Evolutionary conservation across 768 basidiomycete genomes (phyloP).

Genomic region (Podaxis sp.): DNA sequence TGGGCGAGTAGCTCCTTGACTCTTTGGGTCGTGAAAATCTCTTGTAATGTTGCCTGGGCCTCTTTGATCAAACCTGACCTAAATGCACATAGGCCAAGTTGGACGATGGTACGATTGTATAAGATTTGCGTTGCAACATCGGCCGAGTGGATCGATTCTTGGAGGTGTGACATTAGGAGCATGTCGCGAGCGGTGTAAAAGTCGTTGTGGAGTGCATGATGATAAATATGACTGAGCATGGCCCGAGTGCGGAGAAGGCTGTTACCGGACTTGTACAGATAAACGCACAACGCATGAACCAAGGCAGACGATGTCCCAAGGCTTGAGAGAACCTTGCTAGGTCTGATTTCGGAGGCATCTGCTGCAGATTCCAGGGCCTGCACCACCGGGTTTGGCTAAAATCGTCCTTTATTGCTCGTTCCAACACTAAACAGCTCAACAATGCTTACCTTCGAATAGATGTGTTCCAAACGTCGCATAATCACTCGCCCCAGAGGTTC

Average conservation of each 20-base stretch:
- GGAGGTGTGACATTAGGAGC: constrained; percentile 97
- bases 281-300: constrained; percentile 85
- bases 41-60: constrained; percentile 87
- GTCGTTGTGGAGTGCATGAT: constrained; percentile 94
- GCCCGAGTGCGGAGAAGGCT: constrained; percentile 93
- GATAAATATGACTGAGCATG: constrained; percentile 97
- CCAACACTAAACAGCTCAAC: constrained; percentile 12
- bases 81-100: constrained; percentile 96
- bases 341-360: constrained; percentile 56
- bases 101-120: constrained; percentile 96
- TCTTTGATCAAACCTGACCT: constrained; percentile 93
- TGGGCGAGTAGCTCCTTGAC: constrained; percentile 98
- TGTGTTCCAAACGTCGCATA: constrained; percentile 95
- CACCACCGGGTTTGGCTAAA: constrained; percentile 89
- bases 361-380: constrained; percentile 82
- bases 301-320: constrained; percentile 67
- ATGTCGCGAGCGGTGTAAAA: constrained; percentile 97
- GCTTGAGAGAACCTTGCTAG: constrained; percentile 56
- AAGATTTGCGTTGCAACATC: constrained; percentile 97
- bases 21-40: constrained; percentile 94
- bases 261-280: constrained; percentile 91
- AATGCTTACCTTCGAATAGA: constrained; percentile 86
- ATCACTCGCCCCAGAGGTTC: constrained; percentile 86
- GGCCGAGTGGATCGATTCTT: constrained; percentile 93
- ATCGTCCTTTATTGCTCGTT: constrained; percentile 10